Base-by-base conservation (phyloP, 805 yeast genomes). In the Cyberlindnera euphorbiae region DNA sequence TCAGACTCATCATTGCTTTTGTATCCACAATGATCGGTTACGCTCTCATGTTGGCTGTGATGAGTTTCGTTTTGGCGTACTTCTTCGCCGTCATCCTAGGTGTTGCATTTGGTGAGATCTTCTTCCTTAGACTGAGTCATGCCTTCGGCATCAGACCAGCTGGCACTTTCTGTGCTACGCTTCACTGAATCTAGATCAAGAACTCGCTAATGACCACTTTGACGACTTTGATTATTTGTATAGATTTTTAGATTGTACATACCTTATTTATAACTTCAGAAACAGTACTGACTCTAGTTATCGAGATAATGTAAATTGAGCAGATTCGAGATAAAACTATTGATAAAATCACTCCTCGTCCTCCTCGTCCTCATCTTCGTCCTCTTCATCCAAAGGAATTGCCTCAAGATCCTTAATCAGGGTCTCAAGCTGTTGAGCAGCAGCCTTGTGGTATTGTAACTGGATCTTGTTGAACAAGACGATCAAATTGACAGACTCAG, bases 71-170 rank as follows among this genome's bases (percentile, higher is more conserved):
- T 8, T 47, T 81, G 30, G 60, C 76, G 0, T 83, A 83, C 47
- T 79, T 83, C 57, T 83, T 83, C 59, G 90, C 85, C 2, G 78
- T 81, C 21, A 74, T 79, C 13, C 49, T 78, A 13, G 94, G 94
- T 9, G 62, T 81, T 41, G 71, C 88, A 1, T 62, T 81, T 38
- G 85, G 86, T 25, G 84, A 82, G 49, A 75, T 82, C 29, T 71
- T 75, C 49, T 81, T 80, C 59, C 80, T 79, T 47, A 73, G 84
- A 55, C 56, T 77, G 31, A 53, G 73, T 17, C 69, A 63, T 23
- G 63, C 60, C 7, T 26, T 63, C 32, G 58, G 54, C 13, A 49
- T 71, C 16, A 64, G 64, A 39, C 44, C 46, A 6, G 38, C 44
- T 32, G 48, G 43, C 31, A 33, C 42, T 5, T 38, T 40, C 36